phyloP scores from a whole-genome alignment of 2,329 filamentous ascomycete species.

The Tetracladium maxilliforme region DNA sequence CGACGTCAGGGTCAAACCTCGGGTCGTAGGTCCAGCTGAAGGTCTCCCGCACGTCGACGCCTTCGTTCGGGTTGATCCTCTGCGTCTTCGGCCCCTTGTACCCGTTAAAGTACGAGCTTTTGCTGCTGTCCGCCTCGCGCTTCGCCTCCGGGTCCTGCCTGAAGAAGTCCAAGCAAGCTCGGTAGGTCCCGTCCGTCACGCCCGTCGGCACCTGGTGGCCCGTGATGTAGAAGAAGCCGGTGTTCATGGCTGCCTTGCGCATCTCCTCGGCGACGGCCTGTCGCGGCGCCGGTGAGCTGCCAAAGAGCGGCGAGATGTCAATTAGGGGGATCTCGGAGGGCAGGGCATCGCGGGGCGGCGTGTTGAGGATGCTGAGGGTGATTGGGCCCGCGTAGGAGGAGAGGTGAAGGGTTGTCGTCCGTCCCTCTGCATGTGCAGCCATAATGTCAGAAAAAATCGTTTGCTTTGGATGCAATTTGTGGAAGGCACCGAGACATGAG shows the following conservation, averaged over 20 bases:
- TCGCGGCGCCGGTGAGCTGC: slow-evolving; percentile 8
- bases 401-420: too few species aligned
- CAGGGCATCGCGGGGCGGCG: too few species aligned
- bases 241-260: slow-evolving; percentile 11
- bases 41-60: slow-evolving; percentile 30
- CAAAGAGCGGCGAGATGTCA: slow-evolving; percentile 12
- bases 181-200: slow-evolving; percentile 15
- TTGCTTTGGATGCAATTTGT: too few species aligned
- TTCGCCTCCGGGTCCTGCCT: slow-evolving; percentile 27
- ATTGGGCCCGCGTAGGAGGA: too few species aligned
- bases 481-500: too few species aligned
- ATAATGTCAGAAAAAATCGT: too few species aligned
- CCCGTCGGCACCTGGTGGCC: slow-evolving; percentile 21
- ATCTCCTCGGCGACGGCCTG: slow-evolving; percentile 11
- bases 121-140: slow-evolving; percentile 15
- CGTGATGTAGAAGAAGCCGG: slow-evolving; percentile 14
- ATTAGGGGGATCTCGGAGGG: slow-evolving; percentile 12
- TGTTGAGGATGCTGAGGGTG: too few species aligned
- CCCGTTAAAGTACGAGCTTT: slow-evolving; percentile 29
- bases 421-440: too few species aligned
- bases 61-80: slow-evolving; percentile 33
- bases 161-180: slow-evolving; percentile 33
- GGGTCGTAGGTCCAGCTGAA: slow-evolving; percentile 8
- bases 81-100: slow-evolving; percentile 22
- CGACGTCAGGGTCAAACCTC: slow-evolving; percentile 7